These are phyloP conservation scores for Plicaturopsis crispa DNA, from an alignment of 768 basidiomycete genomes.

Conservation along the genomic window DNA sequence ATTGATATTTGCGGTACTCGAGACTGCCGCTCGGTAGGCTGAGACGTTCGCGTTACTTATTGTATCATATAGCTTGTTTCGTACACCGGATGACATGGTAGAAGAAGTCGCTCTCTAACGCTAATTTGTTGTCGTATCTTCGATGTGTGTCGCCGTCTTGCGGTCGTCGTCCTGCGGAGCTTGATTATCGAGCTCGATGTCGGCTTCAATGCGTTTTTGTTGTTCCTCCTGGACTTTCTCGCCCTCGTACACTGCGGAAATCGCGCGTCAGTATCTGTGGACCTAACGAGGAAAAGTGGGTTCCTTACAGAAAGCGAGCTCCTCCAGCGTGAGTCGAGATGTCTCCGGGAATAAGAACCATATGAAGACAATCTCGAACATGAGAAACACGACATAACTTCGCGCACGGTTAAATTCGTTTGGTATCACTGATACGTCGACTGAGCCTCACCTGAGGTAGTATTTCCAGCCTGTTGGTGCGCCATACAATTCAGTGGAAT, in stretches of 20 bases:
- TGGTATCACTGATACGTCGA: background rate
- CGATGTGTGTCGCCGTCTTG: too few species aligned
- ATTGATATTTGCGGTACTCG: too few species aligned
- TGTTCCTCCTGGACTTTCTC: slow-evolving; percentile 31
- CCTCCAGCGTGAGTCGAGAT: slow-evolving; percentile 42
- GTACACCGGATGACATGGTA: too few species aligned
- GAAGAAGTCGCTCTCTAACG: too few species aligned
- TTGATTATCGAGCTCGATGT: too few species aligned
- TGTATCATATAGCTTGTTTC: too few species aligned
- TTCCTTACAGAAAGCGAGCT: slow-evolving; percentile 49
- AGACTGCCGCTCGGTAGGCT: too few species aligned
- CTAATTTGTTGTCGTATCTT: too few species aligned
- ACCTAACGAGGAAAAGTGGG: background rate
- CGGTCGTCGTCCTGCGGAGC: too few species aligned
- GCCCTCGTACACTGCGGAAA: slow-evolving; percentile 32
- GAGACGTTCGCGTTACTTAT: too few species aligned
- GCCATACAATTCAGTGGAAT: background rate
- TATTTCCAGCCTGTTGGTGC: slow-evolving; percentile 40
- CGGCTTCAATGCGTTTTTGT: slow-evolving; percentile 31
- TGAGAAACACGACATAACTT: slow-evolving; percentile 42
- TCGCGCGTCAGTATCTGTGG: background rate
- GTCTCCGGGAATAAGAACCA: slow-evolving; percentile 63
- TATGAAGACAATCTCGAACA: slow-evolving; percentile 46
- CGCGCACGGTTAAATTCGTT: too few species aligned
- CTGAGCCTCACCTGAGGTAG: slow-evolving; percentile 36